phyloP scores from a whole-genome alignment of 2,329 filamentous ascomycete genomes.

The Xylaria sp. region DNA sequence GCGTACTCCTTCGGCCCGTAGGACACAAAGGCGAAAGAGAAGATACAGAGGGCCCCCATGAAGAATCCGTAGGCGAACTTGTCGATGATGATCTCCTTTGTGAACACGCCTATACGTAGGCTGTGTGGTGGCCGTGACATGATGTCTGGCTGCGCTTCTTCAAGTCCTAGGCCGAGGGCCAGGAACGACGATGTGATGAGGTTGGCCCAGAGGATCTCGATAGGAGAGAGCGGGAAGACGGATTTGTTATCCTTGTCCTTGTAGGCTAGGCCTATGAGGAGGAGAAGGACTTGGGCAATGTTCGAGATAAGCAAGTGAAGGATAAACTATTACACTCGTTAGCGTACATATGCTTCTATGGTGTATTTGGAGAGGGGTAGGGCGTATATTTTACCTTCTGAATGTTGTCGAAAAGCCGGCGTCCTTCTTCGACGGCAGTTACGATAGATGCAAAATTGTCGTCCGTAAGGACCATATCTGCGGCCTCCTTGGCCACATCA shows the following conservation, averaged over 20 bases:
- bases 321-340: slow-evolving; percentile 52
- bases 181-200: slow-evolving; percentile 74
- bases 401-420: slow-evolving; percentile 74
- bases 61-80: slow-evolving; percentile 70
- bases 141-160: slow-evolving; percentile 71
- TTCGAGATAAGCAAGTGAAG: slow-evolving; percentile 73
- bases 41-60: slow-evolving; percentile 67
- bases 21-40: slow-evolving; percentile 64
- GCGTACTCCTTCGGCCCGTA: slow-evolving; percentile 44
- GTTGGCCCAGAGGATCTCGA: slow-evolving; percentile 80
- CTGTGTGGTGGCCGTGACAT: slow-evolving; percentile 69
- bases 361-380: not conserved
- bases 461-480: slow-evolving; percentile 86
- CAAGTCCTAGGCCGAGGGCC: slow-evolving; percentile 74
- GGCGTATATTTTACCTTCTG: slow-evolving; percentile 63
- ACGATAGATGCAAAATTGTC: slow-evolving; percentile 87
- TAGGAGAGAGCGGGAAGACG: slow-evolving; percentile 72
- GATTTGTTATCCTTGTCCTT: slow-evolving; percentile 64
- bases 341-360: not conserved
- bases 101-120: slow-evolving; percentile 66
- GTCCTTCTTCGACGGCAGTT: slow-evolving; percentile 73
- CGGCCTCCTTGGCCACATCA: slow-evolving; percentile 79
- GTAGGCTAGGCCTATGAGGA: slow-evolving; percentile 73
- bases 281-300: slow-evolving; percentile 70
- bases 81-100: slow-evolving; percentile 66